A percentile compares a stretch with the other conserved stretches of the same genome.
Conservation (phyloP, 139 green algal species). For the Chlorella ohadii region DNA sequence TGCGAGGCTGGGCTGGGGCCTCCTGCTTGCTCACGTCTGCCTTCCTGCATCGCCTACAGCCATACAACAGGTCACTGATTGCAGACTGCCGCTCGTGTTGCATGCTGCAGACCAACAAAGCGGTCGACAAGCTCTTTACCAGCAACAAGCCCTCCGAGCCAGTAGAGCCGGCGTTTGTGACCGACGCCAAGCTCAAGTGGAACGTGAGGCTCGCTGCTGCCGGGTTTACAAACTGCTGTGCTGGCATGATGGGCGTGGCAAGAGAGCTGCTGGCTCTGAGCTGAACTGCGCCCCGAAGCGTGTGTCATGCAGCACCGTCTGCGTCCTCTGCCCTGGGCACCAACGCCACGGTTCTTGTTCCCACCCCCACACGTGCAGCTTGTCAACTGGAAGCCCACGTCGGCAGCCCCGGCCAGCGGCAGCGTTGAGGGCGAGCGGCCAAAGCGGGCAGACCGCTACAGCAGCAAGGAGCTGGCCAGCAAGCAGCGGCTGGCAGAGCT, state of each 20-base stretch:
- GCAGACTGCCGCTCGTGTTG: no score
- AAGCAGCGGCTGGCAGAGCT: slow-evolving; percentile 22
- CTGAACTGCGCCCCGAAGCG: no score
- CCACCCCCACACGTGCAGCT: no score
- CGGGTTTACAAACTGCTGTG: no score
- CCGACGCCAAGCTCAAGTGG: slow-evolving; percentile 40
- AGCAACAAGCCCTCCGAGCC: slow-evolving; percentile 16
- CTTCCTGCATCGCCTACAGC: no score
- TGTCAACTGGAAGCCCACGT: slow-evolving; percentile 16
- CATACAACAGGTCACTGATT: no score
- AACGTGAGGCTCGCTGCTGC: slow-evolving; percentile 24
- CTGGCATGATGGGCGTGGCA: no score
- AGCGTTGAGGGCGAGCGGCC: neutral
- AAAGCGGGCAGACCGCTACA: slow-evolving; percentile 23
- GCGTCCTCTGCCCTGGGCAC: no score
- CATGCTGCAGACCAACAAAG: slow-evolving; percentile 14
- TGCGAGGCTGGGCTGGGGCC: neutral
- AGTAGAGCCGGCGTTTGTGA: slow-evolving; percentile 30
- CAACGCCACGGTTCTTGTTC: no score
- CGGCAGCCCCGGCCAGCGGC: neutral
- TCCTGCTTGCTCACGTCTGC: no score
- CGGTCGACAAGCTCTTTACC: slow-evolving; percentile 25
- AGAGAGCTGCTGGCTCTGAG: no score
- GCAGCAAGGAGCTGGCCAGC: slow-evolving; percentile 19
- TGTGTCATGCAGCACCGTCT: no score